phyloP scores from a whole-genome alignment of 2,329 filamentous ascomycete genomes.

The Cladophialophora exuberans region DNA sequence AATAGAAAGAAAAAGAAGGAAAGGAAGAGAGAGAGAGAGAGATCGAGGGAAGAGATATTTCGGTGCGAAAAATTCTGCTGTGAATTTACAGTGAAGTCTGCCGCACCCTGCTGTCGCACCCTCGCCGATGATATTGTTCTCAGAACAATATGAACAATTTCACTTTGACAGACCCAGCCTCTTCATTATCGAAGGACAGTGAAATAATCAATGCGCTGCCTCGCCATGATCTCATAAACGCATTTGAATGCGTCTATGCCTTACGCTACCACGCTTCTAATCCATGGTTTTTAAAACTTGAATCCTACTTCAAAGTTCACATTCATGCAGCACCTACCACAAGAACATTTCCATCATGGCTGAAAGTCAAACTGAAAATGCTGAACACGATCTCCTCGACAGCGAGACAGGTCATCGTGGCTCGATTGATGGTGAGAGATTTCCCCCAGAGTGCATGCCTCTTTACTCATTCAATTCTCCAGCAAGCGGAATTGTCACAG shows the following conservation, averaged over 20 bases:
- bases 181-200: neutral
- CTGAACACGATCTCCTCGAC: neutral
- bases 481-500: conserved; percentile 18
- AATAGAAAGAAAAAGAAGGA: too few species aligned
- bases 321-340: neutral
- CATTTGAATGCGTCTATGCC: neutral
- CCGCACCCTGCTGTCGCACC: neutral
- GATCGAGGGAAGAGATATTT: neutral
- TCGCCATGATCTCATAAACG: neutral
- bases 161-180: neutral
- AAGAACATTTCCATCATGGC: neutral
- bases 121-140: neutral
- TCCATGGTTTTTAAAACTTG: neutral
- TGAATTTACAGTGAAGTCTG: too few species aligned
- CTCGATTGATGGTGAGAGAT: conserved; percentile 10
- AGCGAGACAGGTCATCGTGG: conserved; percentile 3
- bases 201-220: neutral
- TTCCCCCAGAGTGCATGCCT: too few species aligned
- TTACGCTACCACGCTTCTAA: too few species aligned
- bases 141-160: neutral
- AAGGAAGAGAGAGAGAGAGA: too few species aligned
- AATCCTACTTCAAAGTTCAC: neutral
- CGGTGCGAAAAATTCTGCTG: neutral
- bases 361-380: neutral
- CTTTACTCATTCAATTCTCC: neutral